Percentiles rank a stretch among this genome's conserved stretches.
Evolutionary conservation across 1,284 basidiomycete genomes (phyloP).

Genomic region (Chondrostereum purpureum): DNA sequence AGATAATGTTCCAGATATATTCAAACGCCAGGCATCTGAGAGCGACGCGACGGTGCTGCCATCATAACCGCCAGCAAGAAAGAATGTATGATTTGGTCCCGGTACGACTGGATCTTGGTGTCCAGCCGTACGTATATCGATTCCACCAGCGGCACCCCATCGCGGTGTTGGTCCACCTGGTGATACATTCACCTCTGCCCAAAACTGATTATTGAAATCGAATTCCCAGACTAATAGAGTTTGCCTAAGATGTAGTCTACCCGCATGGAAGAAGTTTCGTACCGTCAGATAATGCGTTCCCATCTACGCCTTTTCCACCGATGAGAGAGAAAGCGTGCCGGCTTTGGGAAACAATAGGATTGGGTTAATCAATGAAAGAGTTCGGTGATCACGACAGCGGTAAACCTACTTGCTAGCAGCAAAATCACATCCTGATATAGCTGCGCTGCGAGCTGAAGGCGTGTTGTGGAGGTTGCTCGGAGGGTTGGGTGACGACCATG

Average conservation of each 20-base stretch:
- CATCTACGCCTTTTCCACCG: constrained; percentile 53
- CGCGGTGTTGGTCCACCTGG: constrained; percentile 50
- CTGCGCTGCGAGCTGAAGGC: constrained; percentile 59
- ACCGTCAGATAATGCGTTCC: constrained; percentile 59
- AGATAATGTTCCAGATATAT: constrained; percentile 61
- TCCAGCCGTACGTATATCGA: constrained; percentile 43
- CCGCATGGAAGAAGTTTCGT: constrained; percentile 16
- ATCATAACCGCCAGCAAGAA: constrained; percentile 58
- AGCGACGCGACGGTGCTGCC: constrained; percentile 37
- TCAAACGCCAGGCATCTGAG: constrained; percentile 62
- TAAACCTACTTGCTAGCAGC: constrained; percentile 75
- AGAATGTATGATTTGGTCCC: constrained; percentile 60
- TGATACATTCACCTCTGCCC: constrained; percentile 51
- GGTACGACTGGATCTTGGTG: constrained; percentile 37
- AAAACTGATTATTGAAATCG: constrained; percentile 68
- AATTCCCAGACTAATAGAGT: constrained; percentile 45
- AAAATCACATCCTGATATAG: constrained; percentile 57
- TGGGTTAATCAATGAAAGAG: constrained; percentile 6
- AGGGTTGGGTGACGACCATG: constrained; percentile 53
- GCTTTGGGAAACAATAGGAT: constrained; percentile 29
- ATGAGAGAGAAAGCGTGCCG: constrained; percentile 66
- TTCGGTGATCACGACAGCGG: too few relatives aligned
- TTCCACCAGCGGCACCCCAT: constrained; percentile 67
- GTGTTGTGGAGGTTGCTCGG: constrained; percentile 35
- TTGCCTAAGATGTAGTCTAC: constrained; percentile 1